These are phyloP conservation scores for Thermothelomyces thermophilus DNA, from an alignment of 2,329 filamentous ascomycete species.

Conservation along the genomic window DNA sequence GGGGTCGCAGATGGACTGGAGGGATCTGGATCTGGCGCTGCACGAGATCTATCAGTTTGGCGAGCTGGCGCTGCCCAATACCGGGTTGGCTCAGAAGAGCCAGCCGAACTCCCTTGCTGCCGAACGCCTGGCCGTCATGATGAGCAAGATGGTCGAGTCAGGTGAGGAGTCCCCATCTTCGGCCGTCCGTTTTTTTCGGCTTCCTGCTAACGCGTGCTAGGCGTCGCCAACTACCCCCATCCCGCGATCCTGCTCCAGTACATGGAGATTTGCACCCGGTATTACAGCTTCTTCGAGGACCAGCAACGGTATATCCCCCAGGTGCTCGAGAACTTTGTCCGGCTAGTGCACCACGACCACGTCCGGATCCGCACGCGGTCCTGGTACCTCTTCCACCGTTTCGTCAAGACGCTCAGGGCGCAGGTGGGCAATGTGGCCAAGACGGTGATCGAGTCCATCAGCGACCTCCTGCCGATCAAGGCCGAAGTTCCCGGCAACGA, in stretches of 20 bases:
- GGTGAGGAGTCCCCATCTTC: constrained; percentile 42
- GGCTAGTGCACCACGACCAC: constrained; percentile 80
- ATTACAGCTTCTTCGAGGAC: constrained; percentile 85
- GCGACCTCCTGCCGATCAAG: constrained; percentile 81
- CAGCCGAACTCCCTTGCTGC: constrained; percentile 73
- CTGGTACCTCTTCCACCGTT: constrained; percentile 94
- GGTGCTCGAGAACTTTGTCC: constrained; percentile 86
- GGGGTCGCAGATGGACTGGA: constrained; percentile 77
- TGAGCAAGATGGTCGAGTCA: constrained; percentile 91
- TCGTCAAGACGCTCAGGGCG: constrained; percentile 78
- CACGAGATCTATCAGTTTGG: constrained; percentile 96
- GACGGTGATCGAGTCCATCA: constrained; percentile 83
- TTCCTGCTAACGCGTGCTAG: constrained; percentile 36
- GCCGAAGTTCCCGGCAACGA: constrained; percentile 77
- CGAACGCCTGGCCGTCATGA: constrained; percentile 81
- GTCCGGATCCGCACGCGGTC: constrained; percentile 82
- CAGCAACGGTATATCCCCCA: constrained; percentile 75
- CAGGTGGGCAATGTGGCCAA: constrained; percentile 87
- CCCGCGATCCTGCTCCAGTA: constrained; percentile 91
- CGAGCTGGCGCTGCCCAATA: constrained; percentile 83
- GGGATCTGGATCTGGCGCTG: constrained; percentile 86
- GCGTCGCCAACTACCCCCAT: constrained; percentile 78
- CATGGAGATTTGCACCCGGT: constrained; percentile 97
- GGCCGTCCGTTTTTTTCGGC: not conserved
- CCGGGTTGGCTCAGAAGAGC: constrained; percentile 79